These are phyloP conservation scores for Phytopythium helicoides DNA, from an alignment of 352 stramenopile genomes.

Conservation along the genomic window DNA sequence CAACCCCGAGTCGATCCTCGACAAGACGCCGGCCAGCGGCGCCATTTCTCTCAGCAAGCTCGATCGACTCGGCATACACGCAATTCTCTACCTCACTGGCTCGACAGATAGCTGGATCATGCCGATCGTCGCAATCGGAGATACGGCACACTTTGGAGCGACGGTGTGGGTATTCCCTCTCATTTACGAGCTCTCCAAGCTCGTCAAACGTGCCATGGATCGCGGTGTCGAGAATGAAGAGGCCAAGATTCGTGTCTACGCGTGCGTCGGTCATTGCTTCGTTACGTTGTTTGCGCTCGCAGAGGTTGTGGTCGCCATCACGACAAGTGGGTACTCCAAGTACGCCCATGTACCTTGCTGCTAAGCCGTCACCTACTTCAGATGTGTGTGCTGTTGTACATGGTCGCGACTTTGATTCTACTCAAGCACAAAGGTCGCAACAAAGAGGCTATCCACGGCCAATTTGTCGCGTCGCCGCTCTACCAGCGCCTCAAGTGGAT, in stretches of 20 bases:
- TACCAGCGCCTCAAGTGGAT: constrained; percentile 47
- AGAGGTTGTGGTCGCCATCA: constrained; percentile 17
- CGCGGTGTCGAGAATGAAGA: constrained; percentile 30
- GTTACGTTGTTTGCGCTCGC: constrained; percentile 17
- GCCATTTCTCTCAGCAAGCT: constrained; percentile 13
- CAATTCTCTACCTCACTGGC: constrained; percentile 19
- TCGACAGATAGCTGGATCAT: constrained; percentile 24
- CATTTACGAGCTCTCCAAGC: constrained; percentile 44
- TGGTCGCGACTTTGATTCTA: constrained; percentile 21
- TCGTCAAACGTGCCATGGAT: constrained; percentile 31
- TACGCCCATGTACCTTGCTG: constrained; percentile 26
- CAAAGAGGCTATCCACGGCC: constrained; percentile 40
- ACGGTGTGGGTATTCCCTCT: constrained; percentile 30
- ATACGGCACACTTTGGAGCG: constrained; percentile 26
- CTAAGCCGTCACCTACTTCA: constrained; percentile 22
- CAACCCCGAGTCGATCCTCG: background rate
- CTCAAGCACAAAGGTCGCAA: constrained; percentile 36
- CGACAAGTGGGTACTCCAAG: constrained; percentile 24
- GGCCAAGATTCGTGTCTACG: constrained; percentile 28
- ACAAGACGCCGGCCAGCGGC: background rate
- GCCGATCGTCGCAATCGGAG: constrained; percentile 22
- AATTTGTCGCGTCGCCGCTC: constrained; percentile 39
- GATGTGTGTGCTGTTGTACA: constrained; percentile 27
- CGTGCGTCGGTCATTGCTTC: constrained; percentile 14
- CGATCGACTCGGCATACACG: constrained; percentile 23